Evolutionary conservation across 192 early-diverging fungal species (phyloP), one percentile per base, ranked within the genome.

Genomic region (Mortierella antarctica): DNA sequence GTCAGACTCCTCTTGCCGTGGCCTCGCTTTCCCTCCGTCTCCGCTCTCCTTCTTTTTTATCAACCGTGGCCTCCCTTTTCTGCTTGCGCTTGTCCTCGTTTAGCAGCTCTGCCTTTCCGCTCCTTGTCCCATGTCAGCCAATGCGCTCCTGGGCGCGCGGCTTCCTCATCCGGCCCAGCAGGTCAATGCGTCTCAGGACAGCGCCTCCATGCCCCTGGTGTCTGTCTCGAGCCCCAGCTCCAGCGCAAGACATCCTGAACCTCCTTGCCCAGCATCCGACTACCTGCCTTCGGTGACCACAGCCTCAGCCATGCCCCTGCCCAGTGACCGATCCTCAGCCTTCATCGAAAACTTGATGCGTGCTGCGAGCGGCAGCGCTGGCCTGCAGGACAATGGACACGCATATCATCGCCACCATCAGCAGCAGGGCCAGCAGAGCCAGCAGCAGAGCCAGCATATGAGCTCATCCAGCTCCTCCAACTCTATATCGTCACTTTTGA

Each of bases 261-360:
- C 50, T 59, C 48, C 45, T 49, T 61, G 18, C 49, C 12, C 39
- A 20, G 23, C 49, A 66, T 18, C 23, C 41, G 18, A 10, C 54
- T 55, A 68, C 61, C 44, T 18, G 41, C 31, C 31, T 31, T 31
- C 31, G 53, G 20, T 56, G 52, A 12, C 12, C 53, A 14, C 15
- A 14, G 12, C 42, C 50, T 7, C 46, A 21, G 5, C 23, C 63
- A 44, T 53, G 47, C 69, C 59, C 12, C 41, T 71, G 15, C 69
- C 69, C 0, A 62, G 21, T n/a, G 59, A 71, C 69, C 59, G 69
- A 10, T 71, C 69, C 14, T 20, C 69, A 40, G 59, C 48, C n/a
- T 71, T 71, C 55, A 49, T 71, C 23, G 39, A 71, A 21, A 42
- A 61, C 18, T 51, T 71, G 7, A 31, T 71, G 18, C 40, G 59